phyloP scores from a whole-genome alignment of 805 yeast species.

The Ogataea methanolica region DNA sequence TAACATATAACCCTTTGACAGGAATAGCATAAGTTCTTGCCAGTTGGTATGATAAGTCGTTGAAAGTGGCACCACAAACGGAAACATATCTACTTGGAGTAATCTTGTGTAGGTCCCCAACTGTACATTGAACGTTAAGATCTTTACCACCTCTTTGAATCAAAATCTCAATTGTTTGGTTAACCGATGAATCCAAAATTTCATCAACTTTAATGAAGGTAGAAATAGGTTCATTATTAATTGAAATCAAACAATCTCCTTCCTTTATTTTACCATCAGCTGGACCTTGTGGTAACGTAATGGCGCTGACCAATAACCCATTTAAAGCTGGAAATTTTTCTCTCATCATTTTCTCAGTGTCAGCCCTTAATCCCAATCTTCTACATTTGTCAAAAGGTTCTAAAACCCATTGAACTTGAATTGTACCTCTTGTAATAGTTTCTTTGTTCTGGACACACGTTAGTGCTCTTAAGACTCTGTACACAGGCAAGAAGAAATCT shows the following conservation, averaged over 20 bases:
- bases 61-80: conserved; percentile 84
- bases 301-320: conserved; percentile 79
- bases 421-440: conserved; percentile 82
- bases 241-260: conserved; percentile 78
- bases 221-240: conserved; percentile 60
- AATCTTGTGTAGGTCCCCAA: conserved; percentile 74
- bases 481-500: conserved; percentile 85
- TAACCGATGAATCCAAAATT: conserved; percentile 69
- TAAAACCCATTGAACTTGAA: conserved; percentile 84
- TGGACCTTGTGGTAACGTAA: conserved; percentile 82
- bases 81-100: conserved; percentile 80
- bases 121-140: conserved; percentile 43
- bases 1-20: conserved; percentile 76
- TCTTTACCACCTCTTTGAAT: conserved; percentile 74
- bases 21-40: conserved; percentile 84
- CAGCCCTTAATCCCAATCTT: conserved; percentile 75
- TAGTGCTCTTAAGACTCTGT: conserved; percentile 78
- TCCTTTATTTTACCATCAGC: conserved; percentile 69
- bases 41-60: conserved; percentile 81
- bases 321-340: conserved; percentile 64
- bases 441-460: conserved; percentile 55
- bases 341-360: conserved; percentile 68
- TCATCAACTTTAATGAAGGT: conserved; percentile 81
- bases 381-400: conserved; percentile 89
- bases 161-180: conserved; percentile 46